Evolutionary conservation across 2,329 filamentous ascomycete species (phyloP), one percentile per base, ranked within the genome.

Genomic region (Paecilomyces dactylethromorphus): DNA sequence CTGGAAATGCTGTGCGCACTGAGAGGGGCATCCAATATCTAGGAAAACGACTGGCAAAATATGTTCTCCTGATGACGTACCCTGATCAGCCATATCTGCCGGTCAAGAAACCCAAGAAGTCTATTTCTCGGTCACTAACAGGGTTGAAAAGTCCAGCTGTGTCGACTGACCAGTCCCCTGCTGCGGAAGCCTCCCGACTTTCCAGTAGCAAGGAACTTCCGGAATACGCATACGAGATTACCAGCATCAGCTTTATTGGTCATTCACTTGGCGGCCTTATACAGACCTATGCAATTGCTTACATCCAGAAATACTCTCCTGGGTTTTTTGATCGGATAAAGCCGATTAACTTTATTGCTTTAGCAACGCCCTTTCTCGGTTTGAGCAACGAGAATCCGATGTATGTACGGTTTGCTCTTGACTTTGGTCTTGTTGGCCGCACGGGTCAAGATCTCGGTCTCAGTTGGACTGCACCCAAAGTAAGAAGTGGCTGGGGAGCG

Each of bases 21-120:
- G 94, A 99, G 76, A 87, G 88, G 63, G 94, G 94, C 15, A 97
- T 99, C 69, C 96, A 97, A 73, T 99, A 96, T 73, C 84, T 99
- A 4, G 94, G 94, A 21, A 97, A 97, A 73, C 85, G 94, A 55
- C 83, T 99, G 26, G 94, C 94, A 21, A 92, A 92, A 78, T 96
- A 93, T 71, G 85, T 97, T 31, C 81, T 99, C 51, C 84, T 88
- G 56, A 87, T 96, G 78, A 96, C 93, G 31, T 96, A 96, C 70
- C 94, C 94, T 0, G 92, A 97, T 69, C 92, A 97, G 68, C 92
- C 93, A 3, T 96, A 88, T 67, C 79, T 92, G 1, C 92, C 93
- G 0, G 71, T 81, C 51, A 86, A 85, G 68, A 82, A 78, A 61
- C 76, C 80, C 4, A 78, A 83, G 6, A 76, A 79, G 59, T 78